These are phyloP conservation scores for Capronia epimyces DNA, from an alignment of 2,329 filamentous ascomycete genomes.

Conservation along the genomic window DNA sequence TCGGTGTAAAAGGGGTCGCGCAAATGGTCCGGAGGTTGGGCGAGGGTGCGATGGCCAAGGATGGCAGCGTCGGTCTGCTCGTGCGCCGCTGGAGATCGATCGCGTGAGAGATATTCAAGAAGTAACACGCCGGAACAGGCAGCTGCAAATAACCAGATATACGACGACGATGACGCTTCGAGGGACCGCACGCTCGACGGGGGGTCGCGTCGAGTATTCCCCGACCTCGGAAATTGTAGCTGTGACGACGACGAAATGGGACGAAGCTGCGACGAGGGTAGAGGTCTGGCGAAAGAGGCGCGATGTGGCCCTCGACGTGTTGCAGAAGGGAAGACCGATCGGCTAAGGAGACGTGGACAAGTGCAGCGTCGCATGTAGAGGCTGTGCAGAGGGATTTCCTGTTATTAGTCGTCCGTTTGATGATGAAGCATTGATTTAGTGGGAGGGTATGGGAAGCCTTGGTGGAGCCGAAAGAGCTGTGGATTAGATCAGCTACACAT, in stretches of 20 bases:
- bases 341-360: conserved; percentile 12
- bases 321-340: conserved; percentile 3
- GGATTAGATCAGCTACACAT: not conserved
- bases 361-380: conserved; percentile 20
- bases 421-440: conserved; percentile 3
- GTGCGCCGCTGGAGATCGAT: conserved; percentile 9
- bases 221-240: not conserved
- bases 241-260: not conserved
- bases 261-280: not conserved
- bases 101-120: conserved; percentile 16
- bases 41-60: conserved; percentile 33
- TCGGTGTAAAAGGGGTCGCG: conserved; percentile 22
- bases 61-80: conserved; percentile 21
- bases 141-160: conserved; percentile 18
- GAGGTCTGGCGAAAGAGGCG: not conserved
- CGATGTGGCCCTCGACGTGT: conserved; percentile 2
- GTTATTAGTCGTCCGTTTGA: not conserved
- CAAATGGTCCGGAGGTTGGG: conserved; percentile 21
- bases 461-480: not conserved
- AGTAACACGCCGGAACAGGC: conserved; percentile 17
- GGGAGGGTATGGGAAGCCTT: conserved; percentile 1
- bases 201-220: not conserved
- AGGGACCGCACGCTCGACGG: not conserved
- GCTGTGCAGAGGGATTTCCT: not conserved
- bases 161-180: conserved; percentile 20